Percentiles rank a stretch among this genome's conserved stretches.
These are phyloP conservation scores for Lentinula lateritia DNA, from an alignment of 768 basidiomycete species.

Conservation along the genomic window DNA sequence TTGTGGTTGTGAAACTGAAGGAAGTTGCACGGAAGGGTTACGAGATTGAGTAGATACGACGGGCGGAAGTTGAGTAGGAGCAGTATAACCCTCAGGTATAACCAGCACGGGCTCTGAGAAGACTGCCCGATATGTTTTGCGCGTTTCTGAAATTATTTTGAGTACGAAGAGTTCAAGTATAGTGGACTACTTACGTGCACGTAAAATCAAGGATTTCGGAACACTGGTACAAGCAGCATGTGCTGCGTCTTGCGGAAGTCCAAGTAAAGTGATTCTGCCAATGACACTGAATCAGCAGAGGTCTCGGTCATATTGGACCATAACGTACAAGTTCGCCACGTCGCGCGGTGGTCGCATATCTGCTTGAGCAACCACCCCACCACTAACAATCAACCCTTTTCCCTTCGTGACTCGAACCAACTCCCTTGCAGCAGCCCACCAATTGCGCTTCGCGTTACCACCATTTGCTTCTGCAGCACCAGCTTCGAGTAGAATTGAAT, in stretches of 20 bases:
- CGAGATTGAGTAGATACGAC: not conserved
- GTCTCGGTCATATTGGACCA: not conserved
- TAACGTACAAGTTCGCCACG: constrained; percentile 66
- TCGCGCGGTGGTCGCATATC: constrained; percentile 72
- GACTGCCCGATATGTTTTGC: constrained; percentile 75
- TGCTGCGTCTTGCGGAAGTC: constrained; percentile 61
- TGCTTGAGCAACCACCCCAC: constrained; percentile 54
- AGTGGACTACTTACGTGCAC: constrained; percentile 56
- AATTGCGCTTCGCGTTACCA: constrained; percentile 60
- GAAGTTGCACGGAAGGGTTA: not conserved
- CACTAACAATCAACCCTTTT: constrained; percentile 66
- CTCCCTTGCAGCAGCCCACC: constrained; percentile 81
- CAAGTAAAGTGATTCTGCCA: constrained; percentile 59
- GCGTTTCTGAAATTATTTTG: constrained; percentile 49
- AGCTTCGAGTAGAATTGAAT: constrained; percentile 35
- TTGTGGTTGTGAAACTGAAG: not conserved
- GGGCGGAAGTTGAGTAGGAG: not conserved
- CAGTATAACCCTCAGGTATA: constrained; percentile 31
- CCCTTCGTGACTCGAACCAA: constrained; percentile 77
- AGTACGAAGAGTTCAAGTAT: not conserved
- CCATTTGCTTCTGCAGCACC: constrained; percentile 47
- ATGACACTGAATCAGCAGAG: not conserved
- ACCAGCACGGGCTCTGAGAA: constrained; percentile 71
- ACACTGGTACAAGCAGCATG: constrained; percentile 55
- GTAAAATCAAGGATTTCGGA: constrained; percentile 62